A percentile compares a stretch with the other conserved stretches of the same genome.
Conservation (phyloP, 805 yeast genomes). For the Metschnikowia cerradonensis region DNA sequence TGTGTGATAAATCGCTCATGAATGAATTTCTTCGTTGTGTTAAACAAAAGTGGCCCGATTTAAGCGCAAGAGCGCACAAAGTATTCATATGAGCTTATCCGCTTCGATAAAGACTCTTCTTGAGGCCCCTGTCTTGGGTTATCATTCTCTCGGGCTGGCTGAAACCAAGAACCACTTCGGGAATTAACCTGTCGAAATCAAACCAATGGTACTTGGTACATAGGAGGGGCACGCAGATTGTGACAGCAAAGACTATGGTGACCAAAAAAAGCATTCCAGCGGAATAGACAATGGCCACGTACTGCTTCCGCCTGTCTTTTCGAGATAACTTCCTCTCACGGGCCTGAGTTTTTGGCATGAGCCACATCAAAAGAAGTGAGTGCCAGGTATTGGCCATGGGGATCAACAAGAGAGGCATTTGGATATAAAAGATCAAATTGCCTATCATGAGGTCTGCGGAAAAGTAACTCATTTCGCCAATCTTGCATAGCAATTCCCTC, state of each 20-base stretch:
- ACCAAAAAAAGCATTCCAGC: slow-evolving; percentile 2
- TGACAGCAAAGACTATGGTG: slow-evolving; percentile 4
- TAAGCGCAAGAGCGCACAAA: not conserved
- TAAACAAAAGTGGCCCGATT: not conserved
- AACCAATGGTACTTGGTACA: slow-evolving; percentile 9
- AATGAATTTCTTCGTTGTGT: slow-evolving; percentile 6
- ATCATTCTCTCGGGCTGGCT: slow-evolving; percentile 42
- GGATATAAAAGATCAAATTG: slow-evolving; percentile 54
- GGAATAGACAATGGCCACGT: slow-evolving; percentile 4
- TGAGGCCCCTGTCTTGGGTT: slow-evolving; percentile 34
- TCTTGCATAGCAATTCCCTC: slow-evolving; percentile 60
- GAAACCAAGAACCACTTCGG: slow-evolving; percentile 28
- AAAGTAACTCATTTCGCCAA: slow-evolving; percentile 63
- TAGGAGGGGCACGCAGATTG: slow-evolving; percentile 6
- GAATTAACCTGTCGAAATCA: slow-evolving; percentile 19
- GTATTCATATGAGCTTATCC: slow-evolving; percentile 1
- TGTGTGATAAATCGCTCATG: slow-evolving; percentile 24
- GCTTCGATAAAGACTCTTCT: slow-evolving; percentile 13
- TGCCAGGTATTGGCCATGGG: slow-evolving; percentile 69
- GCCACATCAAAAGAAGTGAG: slow-evolving; percentile 64
- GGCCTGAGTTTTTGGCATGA: slow-evolving; percentile 51
- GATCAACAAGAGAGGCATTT: slow-evolving; percentile 56
- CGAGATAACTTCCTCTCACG: slow-evolving; percentile 29
- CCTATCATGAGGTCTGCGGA: slow-evolving; percentile 60
- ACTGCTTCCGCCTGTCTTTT: slow-evolving; percentile 16